Base-by-base conservation (phyloP, 2,329 filamentous ascomycete genomes). In the Calonectria montana region DNA sequence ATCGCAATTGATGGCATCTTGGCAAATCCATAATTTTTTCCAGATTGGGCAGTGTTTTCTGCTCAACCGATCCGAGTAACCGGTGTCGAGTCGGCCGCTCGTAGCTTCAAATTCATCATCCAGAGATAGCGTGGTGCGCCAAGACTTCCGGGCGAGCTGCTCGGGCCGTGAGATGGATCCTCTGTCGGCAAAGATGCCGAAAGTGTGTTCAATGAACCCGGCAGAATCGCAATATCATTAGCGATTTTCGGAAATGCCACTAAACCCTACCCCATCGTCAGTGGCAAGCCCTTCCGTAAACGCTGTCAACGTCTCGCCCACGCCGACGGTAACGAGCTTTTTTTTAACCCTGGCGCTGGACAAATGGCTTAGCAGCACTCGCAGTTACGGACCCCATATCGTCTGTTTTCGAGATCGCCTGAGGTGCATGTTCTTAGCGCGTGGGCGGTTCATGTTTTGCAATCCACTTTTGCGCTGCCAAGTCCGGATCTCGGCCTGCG, bases 401-500 rank as follows among this genome's bases (percentile, higher is more conserved):
- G 13, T 39, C 31, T 41, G 10, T 10, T 55, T 21, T 39, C 31
- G n/a, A 35, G 53, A 39, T 57, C 53, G 29, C 31, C 35, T 12
- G 37, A 13, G 6, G 18, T 57, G 31, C 31, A 57, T 37, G 53
- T 31, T 8, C 31, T 39, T 57, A 57, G 53, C 57, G 27, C 27
- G 57, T 27, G 37, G 55, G 55, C 12, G 16, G 35, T 62, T 43
- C 39, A 31, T 43, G 25, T 23, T 13, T 3, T 12, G n/a, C 23
- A 6, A 23, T 62, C 57, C 57, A 62, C 57, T 31, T 62, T 21
- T 48, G 6, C 23, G 29, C 43, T 37, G 62, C 45, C 62, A n/a
- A 53, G 62, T 53, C 62, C 45, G 62, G 43, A 65, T 65, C 62
- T 65, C 62, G 62, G 62, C 31, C 63, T 31, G 45, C 57, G 29